Evolutionary conservation across 331 rosid species (phyloP), one percentile per base, ranked within the genome.

Genomic region (Malus hybrid): DNA sequence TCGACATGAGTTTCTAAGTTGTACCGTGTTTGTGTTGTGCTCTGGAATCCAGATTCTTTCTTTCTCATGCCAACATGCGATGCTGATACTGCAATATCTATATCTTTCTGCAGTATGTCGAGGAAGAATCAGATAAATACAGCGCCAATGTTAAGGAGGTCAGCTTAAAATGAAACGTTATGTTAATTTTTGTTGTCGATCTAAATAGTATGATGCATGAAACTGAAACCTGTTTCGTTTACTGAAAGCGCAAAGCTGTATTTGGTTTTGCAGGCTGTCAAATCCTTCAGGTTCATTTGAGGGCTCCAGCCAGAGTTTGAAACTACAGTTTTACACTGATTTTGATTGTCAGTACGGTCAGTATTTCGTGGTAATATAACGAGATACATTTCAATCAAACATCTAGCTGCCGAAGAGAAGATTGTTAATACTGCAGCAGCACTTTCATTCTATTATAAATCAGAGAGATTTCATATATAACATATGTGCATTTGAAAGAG

Each of bases 201-300:
- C 46, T 42, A 42, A 10, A 42, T 46, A 50, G 33, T 44, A 24
- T 55, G 57, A 34, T 42, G 8, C n/a, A 29, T 10, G 18, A 28
- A 34, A 39, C 31, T 72, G 54, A 20, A 0, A 5, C 42, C 19
- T 19, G 16, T 42, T 15, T 56, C 11, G 75, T n/a, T 31, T 6
- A 54, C 44, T 7, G 15, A 39, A 4, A 71, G 54, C 3, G 10
- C 29, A 1, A 60, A 14, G 19, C 28, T 77, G 39, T 27, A n/a
- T 78, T 88, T 74, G 72, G 71, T 76, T 79, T 65, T 83, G 93
- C 93, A 93, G 97, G 94, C 83, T 9, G 93, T 93, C 52, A 67
- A 81, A 77, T 93, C 98, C 59, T 93, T 93, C 70, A 68, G 70
- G 75, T 93, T 93, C 79, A 77, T 65, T 48, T 91, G 88, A 89